Evolutionary conservation across 2,329 filamentous ascomycete genomes (phyloP), one percentile per base, ranked within the genome.

Genomic region (Talaromyces sp.): DNA sequence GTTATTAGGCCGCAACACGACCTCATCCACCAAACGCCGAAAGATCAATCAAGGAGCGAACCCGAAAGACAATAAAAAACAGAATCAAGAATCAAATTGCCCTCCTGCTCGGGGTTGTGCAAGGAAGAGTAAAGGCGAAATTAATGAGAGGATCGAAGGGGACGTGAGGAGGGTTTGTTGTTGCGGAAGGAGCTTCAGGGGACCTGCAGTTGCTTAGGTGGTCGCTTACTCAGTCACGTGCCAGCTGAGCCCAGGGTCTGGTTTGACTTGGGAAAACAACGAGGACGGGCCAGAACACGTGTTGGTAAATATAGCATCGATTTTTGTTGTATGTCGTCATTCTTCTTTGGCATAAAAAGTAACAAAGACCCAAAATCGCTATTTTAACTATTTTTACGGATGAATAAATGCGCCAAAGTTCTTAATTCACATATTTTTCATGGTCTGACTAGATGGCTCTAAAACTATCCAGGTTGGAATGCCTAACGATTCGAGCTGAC

Each of bases 1-100:
- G 67, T 61, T 71, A 64, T 62, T 72, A 69, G 69, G 73, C 70
- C 70, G 71, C 64, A 68, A 66, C 61, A 70, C 69, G 71, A 73
- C 73, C 72, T 74, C 67, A 75, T 73, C 68, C 73, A 70, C 70
- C 70, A 61, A 68, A 70, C 63, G 70, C 73, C 71, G 64, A 25
- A n/a, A 52, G 48, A 57, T 39, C 36, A 56, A 57, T 56, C 36
- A 57, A 51, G 37, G 37, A 8, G 25, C 25, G 41, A 53, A 53
- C 35, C 48, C 22, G 53, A 57, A 33, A 39, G 31, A 22, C 4
- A 41, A 48, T 9, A 28, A 25, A 10, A 57, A 45, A 36, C 40
- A 37, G 43, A 51, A 60, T 35, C 15, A 57, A 57, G 40, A 53
- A 60, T 46, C 28, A 60, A 54, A 57, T 22, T 19, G 8, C 25